Conservation (phyloP, 495 filamentous ascomycete species). For the Neurospora hispaniola region DNA sequence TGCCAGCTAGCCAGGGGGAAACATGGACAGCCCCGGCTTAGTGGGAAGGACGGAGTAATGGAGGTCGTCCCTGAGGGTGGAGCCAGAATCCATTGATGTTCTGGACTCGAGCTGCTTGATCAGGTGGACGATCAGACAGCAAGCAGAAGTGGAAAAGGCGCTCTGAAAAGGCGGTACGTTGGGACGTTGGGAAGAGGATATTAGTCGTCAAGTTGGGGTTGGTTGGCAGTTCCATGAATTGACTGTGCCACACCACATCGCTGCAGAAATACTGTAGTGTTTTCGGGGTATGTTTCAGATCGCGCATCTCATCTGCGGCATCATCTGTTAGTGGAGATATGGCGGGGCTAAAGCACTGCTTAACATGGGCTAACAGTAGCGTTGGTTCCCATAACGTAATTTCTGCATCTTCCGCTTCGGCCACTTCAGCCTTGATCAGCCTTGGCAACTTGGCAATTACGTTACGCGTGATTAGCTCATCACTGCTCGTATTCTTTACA, state of each 20-base stretch:
- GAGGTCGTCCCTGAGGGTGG: not conserved
- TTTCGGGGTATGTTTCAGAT: not conserved
- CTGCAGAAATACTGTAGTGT: not conserved
- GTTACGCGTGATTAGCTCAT: not conserved
- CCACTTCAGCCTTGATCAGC: not conserved
- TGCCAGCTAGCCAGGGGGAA: not conserved
- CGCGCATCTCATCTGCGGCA: not conserved
- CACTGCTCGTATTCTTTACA: not conserved
- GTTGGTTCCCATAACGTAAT: not conserved
- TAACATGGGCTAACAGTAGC: not conserved
- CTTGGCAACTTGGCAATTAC: not conserved
- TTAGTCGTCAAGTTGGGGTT: not conserved
- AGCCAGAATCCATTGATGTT: not conserved
- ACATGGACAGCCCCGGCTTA: not conserved
- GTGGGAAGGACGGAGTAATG: not conserved
- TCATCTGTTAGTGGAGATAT: not conserved
- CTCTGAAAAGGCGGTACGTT: not conserved
- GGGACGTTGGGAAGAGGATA: not conserved
- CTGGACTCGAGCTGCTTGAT: not conserved
- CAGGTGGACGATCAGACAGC: not conserved
- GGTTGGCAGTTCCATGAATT: not conserved
- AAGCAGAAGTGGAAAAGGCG: not conserved
- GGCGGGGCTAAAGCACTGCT: not conserved
- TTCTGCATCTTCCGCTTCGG: not conserved
- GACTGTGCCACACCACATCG: not conserved